Base-by-base conservation (phyloP, 495 filamentous ascomycete genomes). In the Lophium mytilinum region DNA sequence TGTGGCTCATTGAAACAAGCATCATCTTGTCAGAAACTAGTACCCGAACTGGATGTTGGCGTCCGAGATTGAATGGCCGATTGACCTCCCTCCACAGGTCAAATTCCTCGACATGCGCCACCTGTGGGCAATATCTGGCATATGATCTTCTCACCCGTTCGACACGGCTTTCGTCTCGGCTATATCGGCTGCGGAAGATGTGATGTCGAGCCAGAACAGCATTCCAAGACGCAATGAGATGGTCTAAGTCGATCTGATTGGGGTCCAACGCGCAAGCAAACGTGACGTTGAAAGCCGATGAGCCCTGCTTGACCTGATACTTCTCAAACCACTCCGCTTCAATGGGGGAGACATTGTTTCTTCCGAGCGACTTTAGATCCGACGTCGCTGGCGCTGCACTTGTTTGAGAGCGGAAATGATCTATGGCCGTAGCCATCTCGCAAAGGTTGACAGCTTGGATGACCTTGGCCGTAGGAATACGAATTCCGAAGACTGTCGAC, bases 301-400 rank as follows among this genome's bases (percentile, higher is more conserved):
- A 54, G 15, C 57, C 57, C 0, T 17, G 4, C 1, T 50, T 39
- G 6, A 62, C 8, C 12, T 64, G 4, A 37, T 71, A 71, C 52
- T 68, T 67, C 6, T 53, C 1, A 50, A 55, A 60, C 68, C 67
- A 71, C 7, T 69, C 68, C 19, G 37, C 12, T 48, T 71, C 68
- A 17, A 68, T 67, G 9, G 61, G 57, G 5, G 62, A 63, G 3
- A 60, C 51, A 17, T 30, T 30, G 24, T 30, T 30, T 6, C 24
- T 30, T 30, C 24, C 24, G 24, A 30, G 24, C 24, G 24, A 30
- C 24, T 30, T 30, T 6, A 30, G 2, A 6, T 30, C 24, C 24
- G 24, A 30, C 6, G 2, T 6, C 2, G 24, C 24, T 6, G 24
- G 24, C 6, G 24, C 24, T 6, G 24, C 24, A 6, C 24, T 30